Evolutionary conservation across 176 grass and related monocot genomes (phyloP), one percentile per base, ranked within the genome.

Genomic region (Lolium rigidum): DNA sequence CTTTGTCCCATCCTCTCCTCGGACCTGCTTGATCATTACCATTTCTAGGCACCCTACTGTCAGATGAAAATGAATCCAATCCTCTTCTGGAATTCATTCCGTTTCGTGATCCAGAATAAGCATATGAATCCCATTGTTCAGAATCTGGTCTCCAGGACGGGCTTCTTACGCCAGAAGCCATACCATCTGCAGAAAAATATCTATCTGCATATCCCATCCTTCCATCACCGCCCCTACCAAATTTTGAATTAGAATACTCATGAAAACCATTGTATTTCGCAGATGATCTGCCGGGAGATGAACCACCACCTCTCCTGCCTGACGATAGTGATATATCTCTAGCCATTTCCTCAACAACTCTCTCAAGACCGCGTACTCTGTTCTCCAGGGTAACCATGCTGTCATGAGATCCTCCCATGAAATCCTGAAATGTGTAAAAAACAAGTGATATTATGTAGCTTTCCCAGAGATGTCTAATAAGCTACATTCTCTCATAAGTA

Each of bases 331-430:
- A 83, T 82, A 99, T 82, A 86, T 96, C 97, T 50, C 85, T 88
- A 55, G 94, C 92, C 94, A 99, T 99, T 70, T 96, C 92, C 80
- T 99, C 94, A 15, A 99, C 94, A 84, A 99, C 87, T 79, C 97
- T 90, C 83, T 99, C 97, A 80, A 99, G 94, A 82, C 94, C 90
- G 17, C 92, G 90, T 20, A 99, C 97, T 87, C 97, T 88, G 78
- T 96, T 99, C 71, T 99, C 97, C 38, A 99, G 83, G 58, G 94
- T 99, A 70, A 99, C 85, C 92, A 99, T 96, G 80, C 90, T 96
- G 76, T 99, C 97, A 90, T 90, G 97, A 48, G 94, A 99, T 43
- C 97, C 97, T 44, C 97, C 97, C 92, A 99, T 99, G 71, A 99
- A 99, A 84, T 96, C 94, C 97, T 99, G 80, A 84, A 91, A 86